Evolutionary conservation across 164 flowering plant genomes (phyloP).

Genomic region (Vitis rupestris): DNA sequence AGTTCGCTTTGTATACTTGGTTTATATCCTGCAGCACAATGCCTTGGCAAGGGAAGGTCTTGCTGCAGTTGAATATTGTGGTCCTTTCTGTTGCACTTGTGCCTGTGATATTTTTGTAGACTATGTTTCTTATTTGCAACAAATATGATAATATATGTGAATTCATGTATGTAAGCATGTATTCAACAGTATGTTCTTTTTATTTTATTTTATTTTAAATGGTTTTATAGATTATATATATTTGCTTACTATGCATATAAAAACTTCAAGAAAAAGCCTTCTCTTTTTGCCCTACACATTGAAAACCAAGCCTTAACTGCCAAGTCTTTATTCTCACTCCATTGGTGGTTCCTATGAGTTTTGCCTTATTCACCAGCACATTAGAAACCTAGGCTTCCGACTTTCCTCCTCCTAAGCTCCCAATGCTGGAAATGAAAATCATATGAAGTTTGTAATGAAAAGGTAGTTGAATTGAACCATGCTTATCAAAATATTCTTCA

Average conservation of each 20-base stretch:
- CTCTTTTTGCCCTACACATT: too few species aligned
- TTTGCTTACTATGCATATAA: too few species aligned
- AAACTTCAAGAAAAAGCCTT: too few species aligned
- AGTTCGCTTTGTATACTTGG: not conserved
- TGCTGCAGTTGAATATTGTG: conserved; percentile 47
- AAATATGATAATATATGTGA: too few species aligned
- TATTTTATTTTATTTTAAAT: too few species aligned
- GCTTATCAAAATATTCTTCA: too few species aligned
- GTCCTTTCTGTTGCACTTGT: conserved; percentile 49
- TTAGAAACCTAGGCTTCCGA: conserved; percentile 43
- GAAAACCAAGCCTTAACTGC: conserved; percentile 36
- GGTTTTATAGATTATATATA: too few species aligned
- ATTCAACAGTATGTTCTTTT: too few species aligned
- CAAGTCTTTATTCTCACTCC: conserved; percentile 82
- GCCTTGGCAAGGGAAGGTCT: conserved; percentile 34
- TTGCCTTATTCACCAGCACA: conserved; percentile 41
- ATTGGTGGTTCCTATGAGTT: conserved; percentile 52
- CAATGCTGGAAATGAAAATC: conserved; percentile 42
- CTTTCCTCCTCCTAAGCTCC: conserved; percentile 52
- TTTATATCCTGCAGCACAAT: conserved; percentile 35
- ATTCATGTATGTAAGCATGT: too few species aligned
- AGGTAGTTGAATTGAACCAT: too few species aligned
- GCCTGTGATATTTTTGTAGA: conserved; percentile 45
- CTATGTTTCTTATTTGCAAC: conserved; percentile 32
- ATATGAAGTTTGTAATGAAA: too few species aligned